Evolutionary conservation across 805 yeast species (phyloP), one percentile per base, ranked within the genome.

Genomic region (Candida easanensis): DNA sequence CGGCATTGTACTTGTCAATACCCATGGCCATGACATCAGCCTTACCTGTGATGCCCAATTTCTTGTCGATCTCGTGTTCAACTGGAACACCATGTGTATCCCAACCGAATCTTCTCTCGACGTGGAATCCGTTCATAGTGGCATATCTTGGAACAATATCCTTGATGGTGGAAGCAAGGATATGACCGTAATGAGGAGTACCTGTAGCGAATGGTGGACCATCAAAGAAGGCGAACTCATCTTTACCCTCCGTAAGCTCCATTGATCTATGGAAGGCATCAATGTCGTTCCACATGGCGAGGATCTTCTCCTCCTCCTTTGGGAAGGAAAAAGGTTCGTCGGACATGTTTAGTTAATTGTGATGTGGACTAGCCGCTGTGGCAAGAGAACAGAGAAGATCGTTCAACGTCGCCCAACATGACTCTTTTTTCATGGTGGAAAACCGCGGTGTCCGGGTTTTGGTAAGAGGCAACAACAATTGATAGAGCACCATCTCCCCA

Each of bases 191-290:
- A 66, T 93, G 99, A 34, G 99, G 99, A 28, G 97, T 88, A 61
- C 99, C 99, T 2, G 99, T 93, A 45, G 99, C 99, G 68, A 93
- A 93, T 56, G 99, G 99, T 8, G 99, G 99, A 22, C 99, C 99
- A 70, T 93, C 99, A 61, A 86, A 93, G 66, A 93, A 93, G 30
- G 97, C 80, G 65, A 90, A 93, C 46, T 82, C 84, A 27, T 95
- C 93, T 53, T 80, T 79, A 43, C 79, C 98, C 63, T 91, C 76
- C 35, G 95, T 86, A 54, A 89, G 73, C 62, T 90, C 82, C 52
- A 88, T 65, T 23, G 95, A 80, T 34, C 86, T 82, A 51, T 88
- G 88, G 73, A 93, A 93, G n/a, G 99, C 99, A 64, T 89, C 84
- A 56, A 88, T 78, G 52, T 89, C 95, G 42, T 84, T 77, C 99